Conservation (phyloP, 2,329 filamentous ascomycete genomes). For the Penicillium sp. region DNA sequence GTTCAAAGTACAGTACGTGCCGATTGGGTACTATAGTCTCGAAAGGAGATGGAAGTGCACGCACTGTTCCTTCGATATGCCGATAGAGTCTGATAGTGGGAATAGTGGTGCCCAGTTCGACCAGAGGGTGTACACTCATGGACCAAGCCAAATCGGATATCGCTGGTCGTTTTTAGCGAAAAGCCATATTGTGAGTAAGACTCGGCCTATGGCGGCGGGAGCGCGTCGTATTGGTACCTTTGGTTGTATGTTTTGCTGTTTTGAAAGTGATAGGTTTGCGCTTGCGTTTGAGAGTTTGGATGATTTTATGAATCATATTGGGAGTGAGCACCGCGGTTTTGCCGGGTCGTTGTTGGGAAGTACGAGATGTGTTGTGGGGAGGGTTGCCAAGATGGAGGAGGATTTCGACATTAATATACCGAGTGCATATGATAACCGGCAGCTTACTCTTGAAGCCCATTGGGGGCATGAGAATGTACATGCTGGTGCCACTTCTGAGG, state of each 20-base stretch:
- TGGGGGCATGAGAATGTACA: too few species aligned
- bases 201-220: slow-evolving; percentile 2
- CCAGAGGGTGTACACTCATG: slow-evolving; percentile 26
- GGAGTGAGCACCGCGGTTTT: slow-evolving; percentile 38
- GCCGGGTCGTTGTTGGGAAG: slow-evolving; percentile 36
- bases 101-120: too few species aligned
- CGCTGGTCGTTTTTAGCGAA: slow-evolving; percentile 55
- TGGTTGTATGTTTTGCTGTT: slow-evolving; percentile 55
- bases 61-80: too few species aligned
- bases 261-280: slow-evolving; percentile 34
- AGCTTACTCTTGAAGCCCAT: too few species aligned
- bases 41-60: slow-evolving; percentile 6
- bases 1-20: slow-evolving; percentile 17
- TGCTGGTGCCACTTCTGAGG: too few species aligned
- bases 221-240: slow-evolving; percentile 28
- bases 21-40: slow-evolving; percentile 28
- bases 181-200: slow-evolving; percentile 45
- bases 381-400: slow-evolving; percentile 43
- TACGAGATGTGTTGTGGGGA: slow-evolving; percentile 47
- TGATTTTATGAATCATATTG: slow-evolving; percentile 51
- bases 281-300: slow-evolving; percentile 46
- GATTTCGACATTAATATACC: slow-evolving; percentile 55
- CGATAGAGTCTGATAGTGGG: too few species aligned
- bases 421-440: slow-evolving; percentile 16
- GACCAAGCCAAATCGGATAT: slow-evolving; percentile 45